A percentile compares a stretch with the other conserved stretches of the same genome.
Evolutionary conservation across 2,329 filamentous ascomycete genomes (phyloP).

Genomic region (Dothideomycetes sp.): DNA sequence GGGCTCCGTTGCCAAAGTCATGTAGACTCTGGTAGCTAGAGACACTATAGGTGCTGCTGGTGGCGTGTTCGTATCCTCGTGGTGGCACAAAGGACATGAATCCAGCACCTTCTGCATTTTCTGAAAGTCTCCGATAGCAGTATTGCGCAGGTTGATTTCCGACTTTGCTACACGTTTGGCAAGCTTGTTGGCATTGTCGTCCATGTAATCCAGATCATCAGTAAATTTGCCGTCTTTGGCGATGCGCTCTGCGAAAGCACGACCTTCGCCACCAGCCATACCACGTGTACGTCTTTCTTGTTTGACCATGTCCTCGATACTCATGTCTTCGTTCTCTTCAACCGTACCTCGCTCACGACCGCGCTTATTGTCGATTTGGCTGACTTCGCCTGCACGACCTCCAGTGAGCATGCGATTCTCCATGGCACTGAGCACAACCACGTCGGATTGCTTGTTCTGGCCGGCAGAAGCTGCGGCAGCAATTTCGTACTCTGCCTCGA

Average conservation of each 20-base stretch:
- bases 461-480: slow-evolving; percentile 54
- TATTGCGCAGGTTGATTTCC: slow-evolving; percentile 77
- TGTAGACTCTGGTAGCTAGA: slow-evolving; percentile 73
- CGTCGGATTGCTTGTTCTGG: slow-evolving; percentile 50
- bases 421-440: slow-evolving; percentile 77
- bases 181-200: slow-evolving; percentile 88
- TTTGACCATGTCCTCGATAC: slow-evolving; percentile 90
- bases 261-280: slow-evolving; percentile 68
- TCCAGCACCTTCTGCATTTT: slow-evolving; percentile 82
- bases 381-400: slow-evolving; percentile 64
- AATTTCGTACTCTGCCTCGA: slow-evolving; percentile 76
- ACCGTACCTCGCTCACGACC: slow-evolving; percentile 78
- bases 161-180: slow-evolving; percentile 81
- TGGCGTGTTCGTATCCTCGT: slow-evolving; percentile 70
- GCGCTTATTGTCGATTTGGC: slow-evolving; percentile 65
- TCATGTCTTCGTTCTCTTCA: slow-evolving; percentile 91
- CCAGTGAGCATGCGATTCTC: slow-evolving; percentile 84
- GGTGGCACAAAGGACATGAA: slow-evolving; percentile 80
- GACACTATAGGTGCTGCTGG: slow-evolving; percentile 80
- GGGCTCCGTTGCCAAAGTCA: slow-evolving; percentile 83
- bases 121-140: slow-evolving; percentile 79
- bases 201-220: slow-evolving; percentile 91
- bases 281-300: slow-evolving; percentile 82
- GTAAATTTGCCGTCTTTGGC: slow-evolving; percentile 87
- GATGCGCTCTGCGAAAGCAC: slow-evolving; percentile 81